A percentile compares a stretch with the other conserved stretches of the same genome.
Conservation (phyloP, 2,329 filamentous ascomycete species). For the Aureobasidium namibiae region DNA sequence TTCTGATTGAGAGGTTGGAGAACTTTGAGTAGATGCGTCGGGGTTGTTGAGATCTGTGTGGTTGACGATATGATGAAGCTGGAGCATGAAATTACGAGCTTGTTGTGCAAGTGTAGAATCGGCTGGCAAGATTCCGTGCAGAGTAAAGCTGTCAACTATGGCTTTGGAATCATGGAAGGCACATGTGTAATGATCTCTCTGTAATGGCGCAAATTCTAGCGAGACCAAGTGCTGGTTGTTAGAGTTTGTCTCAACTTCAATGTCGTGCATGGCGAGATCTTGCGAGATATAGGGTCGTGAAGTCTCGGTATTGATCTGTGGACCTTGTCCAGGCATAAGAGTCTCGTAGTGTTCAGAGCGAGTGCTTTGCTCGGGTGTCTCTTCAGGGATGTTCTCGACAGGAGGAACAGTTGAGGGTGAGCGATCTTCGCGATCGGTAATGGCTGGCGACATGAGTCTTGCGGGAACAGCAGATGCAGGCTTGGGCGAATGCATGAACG, state of each 20-base stretch:
- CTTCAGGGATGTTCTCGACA: slow-evolving; percentile 18
- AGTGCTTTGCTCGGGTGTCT: slow-evolving; percentile 26
- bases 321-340: slow-evolving; percentile 22
- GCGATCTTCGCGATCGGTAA: slow-evolving; percentile 16
- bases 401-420: slow-evolving; percentile 28
- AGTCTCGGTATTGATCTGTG: not conserved
- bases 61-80: slow-evolving; percentile 17
- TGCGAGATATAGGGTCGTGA: not conserved
- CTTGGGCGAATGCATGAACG: not conserved
- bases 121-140: slow-evolving; percentile 4
- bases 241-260: not conserved
- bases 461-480: slow-evolving; percentile 12
- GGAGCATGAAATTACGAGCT: slow-evolving; percentile 16
- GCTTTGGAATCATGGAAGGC: slow-evolving; percentile 18
- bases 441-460: slow-evolving; percentile 2
- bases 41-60: slow-evolving; percentile 27
- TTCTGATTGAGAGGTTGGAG: slow-evolving; percentile 21
- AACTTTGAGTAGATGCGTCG: slow-evolving; percentile 22
- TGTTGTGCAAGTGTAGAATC: not conserved
- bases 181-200: slow-evolving; percentile 25
- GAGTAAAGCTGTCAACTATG: slow-evolving; percentile 20
- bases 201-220: slow-evolving; percentile 22
- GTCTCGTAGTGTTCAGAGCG: slow-evolving; percentile 28
- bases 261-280: not conserved
- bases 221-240: slow-evolving; percentile 20